A percentile compares a stretch with the other conserved stretches of the same genome.
Evolutionary conservation across 352 stramenopile species (phyloP).

Genomic region (Pythium brassicae): DNA sequence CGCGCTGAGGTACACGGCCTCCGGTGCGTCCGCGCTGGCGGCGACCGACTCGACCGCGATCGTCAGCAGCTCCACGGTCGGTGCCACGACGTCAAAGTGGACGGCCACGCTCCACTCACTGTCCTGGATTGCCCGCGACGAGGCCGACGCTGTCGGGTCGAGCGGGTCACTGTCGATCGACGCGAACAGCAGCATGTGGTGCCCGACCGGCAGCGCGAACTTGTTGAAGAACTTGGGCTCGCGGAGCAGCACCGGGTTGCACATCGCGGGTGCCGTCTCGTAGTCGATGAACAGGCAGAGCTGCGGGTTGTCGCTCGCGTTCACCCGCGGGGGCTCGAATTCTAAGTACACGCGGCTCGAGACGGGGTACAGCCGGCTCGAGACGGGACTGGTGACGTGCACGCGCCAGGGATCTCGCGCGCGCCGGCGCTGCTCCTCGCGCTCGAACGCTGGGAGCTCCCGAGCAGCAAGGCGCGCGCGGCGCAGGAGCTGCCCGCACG

Average conservation of each 20-base stretch:
- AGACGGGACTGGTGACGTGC: slow-evolving; percentile 23
- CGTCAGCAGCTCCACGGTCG: slow-evolving; percentile 24
- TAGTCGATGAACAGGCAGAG: slow-evolving; percentile 40
- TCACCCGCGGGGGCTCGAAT: slow-evolving; percentile 21
- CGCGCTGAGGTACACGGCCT: slow-evolving; percentile 15
- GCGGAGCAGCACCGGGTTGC: slow-evolving; percentile 23
- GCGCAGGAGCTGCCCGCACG: slow-evolving; percentile 31
- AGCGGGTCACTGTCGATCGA: neutral
- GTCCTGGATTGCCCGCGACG: neutral
- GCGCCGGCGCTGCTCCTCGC: neutral
- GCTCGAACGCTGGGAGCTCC: slow-evolving; percentile 13
- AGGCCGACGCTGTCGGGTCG: neutral
- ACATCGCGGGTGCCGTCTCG: slow-evolving; percentile 13
- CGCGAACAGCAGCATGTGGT: slow-evolving; percentile 42
- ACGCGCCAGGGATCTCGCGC: slow-evolving; percentile 7
- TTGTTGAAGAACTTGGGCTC: slow-evolving; percentile 31
- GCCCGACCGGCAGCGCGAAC: slow-evolving; percentile 16
- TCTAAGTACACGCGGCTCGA: slow-evolving; percentile 45
- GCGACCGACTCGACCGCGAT: slow-evolving; percentile 8
- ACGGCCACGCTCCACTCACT: slow-evolving; percentile 29
- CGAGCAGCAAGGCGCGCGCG: slow-evolving; percentile 16
- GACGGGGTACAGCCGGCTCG: slow-evolving; percentile 22
- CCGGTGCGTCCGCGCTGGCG: neutral
- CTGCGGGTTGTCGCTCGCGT: slow-evolving; percentile 16
- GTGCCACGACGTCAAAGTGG: slow-evolving; percentile 33